Evolutionary conservation across 805 yeast species (phyloP).

Genomic region (Ogataea allantospora): DNA sequence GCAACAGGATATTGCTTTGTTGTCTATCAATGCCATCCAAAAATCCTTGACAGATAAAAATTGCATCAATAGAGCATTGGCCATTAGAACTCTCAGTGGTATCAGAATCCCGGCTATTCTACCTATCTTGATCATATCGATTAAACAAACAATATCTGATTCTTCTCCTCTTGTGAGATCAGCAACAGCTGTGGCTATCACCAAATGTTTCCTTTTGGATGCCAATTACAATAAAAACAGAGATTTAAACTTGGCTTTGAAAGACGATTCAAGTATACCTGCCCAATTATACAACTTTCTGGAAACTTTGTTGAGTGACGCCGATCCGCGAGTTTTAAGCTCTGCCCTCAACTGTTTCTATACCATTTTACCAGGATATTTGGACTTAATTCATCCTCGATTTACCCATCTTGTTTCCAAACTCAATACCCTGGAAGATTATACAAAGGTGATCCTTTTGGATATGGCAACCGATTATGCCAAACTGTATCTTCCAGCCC

Average conservation of each 20-base stretch:
- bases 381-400: conserved; percentile 70
- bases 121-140: conserved; percentile 72
- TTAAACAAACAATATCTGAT: conserved; percentile 68
- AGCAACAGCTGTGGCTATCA: conserved; percentile 74
- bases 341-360: conserved; percentile 60
- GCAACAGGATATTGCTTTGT: conserved; percentile 85
- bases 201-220: conserved; percentile 48
- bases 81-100: conserved; percentile 80
- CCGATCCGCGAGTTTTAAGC: conserved; percentile 64
- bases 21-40: conserved; percentile 90
- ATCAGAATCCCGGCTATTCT: conserved; percentile 76
- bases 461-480: conserved; percentile 68
- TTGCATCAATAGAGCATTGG: conserved; percentile 66
- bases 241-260: conserved; percentile 12
- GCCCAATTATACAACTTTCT: conserved; percentile 53
- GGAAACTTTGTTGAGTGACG: conserved; percentile 58
- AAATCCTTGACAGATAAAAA: conserved; percentile 70
- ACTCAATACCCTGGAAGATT: conserved; percentile 59
- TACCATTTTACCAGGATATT: conserved; percentile 51
- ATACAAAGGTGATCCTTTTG: conserved; percentile 60
- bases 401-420: conserved; percentile 46
- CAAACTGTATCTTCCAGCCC: conserved; percentile 56
- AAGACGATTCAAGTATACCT: conserved; percentile 36
- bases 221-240: conserved; percentile 21
- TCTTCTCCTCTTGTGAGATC: conserved; percentile 74